Evolutionary conservation across 345 rosid genomes (phyloP).

Genomic region (Euphorbia peplus): DNA sequence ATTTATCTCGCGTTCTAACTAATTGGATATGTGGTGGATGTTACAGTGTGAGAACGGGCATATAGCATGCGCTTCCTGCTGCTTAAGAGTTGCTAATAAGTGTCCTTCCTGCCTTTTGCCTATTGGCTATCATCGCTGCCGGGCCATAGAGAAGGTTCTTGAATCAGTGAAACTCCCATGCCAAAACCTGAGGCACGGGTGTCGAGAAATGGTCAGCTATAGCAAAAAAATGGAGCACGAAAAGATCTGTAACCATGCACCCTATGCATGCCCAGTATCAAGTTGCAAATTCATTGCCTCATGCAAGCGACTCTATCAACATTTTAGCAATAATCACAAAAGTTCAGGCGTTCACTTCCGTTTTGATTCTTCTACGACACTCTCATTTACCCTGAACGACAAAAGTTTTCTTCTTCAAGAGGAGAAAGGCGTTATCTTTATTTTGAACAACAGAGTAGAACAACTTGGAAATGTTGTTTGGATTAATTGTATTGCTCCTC

Average conservation of each 20-base stretch:
- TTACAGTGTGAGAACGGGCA: constrained; percentile 30
- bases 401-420: constrained; percentile 33
- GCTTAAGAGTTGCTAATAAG: constrained; percentile 3
- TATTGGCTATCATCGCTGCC: constrained; percentile 27
- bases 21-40: neutral
- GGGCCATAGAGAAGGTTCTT: constrained; percentile 38
- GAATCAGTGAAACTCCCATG: constrained; percentile 37
- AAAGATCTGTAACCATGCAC: constrained; percentile 31
- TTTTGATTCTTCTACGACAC: neutral
- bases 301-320: constrained; percentile 34
- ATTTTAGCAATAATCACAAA: constrained; percentile 37
- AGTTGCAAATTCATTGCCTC: constrained; percentile 39
- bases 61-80: constrained; percentile 20
- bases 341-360: constrained; percentile 21
- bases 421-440: constrained; percentile 19
- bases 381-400: constrained; percentile 13
- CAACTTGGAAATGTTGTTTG: constrained; percentile 21
- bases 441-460: constrained; percentile 13
- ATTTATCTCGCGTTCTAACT: no score
- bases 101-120: constrained; percentile 28
- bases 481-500: constrained; percentile 23
- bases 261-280: constrained; percentile 45
- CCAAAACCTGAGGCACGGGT: constrained; percentile 37
- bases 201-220: constrained; percentile 32
- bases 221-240: constrained; percentile 32